These are phyloP conservation scores for Ramichloridium luteum DNA, from an alignment of 2,329 filamentous ascomycete species.

Conservation along the genomic window DNA sequence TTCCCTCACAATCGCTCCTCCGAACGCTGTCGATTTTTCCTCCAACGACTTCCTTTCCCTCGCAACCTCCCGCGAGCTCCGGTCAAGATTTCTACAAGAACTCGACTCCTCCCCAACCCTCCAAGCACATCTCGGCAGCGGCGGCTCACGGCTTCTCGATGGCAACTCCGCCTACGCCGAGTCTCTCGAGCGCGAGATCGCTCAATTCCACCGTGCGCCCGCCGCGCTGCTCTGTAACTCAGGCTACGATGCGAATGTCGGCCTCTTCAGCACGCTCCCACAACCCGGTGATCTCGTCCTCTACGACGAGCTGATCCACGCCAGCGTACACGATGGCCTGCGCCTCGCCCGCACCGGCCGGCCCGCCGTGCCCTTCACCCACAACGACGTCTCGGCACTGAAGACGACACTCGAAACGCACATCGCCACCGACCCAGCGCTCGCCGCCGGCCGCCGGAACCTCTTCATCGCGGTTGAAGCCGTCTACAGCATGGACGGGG, in stretches of 20 bases:
- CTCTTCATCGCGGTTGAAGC: conserved; percentile 60
- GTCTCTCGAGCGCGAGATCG: conserved; percentile 45
- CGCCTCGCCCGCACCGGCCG: conserved; percentile 44
- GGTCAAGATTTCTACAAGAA: conserved; percentile 37
- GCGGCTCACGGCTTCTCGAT: conserved; percentile 51
- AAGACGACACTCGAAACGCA: conserved; percentile 20
- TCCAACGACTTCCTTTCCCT: conserved; percentile 56
- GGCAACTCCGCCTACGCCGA: conserved; percentile 52
- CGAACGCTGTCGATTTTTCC: conserved; percentile 43
- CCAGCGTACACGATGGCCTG: conserved; percentile 70
- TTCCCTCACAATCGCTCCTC: conserved; percentile 34
- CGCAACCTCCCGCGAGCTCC: conserved; percentile 36
- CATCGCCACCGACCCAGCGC: conserved; percentile 18
- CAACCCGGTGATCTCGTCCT: conserved; percentile 43
- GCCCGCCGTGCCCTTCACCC: conserved; percentile 40
- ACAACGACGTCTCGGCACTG: conserved; percentile 40
- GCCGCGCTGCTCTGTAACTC: conserved; percentile 49
- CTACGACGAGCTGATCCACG: conserved; percentile 66
- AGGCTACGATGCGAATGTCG: conserved; percentile 39
- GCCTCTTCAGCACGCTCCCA: conserved; percentile 36
- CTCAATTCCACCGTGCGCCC: conserved; percentile 47
- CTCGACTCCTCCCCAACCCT: conserved; percentile 23
- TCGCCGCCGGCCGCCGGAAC: conserved; percentile 33
- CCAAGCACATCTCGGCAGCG: conserved; percentile 35
- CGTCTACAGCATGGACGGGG: conserved; percentile 76